Percentiles rank a stretch among this genome's conserved stretches.
phyloP scores from a whole-genome alignment of 768 basidiomycete species.

The Serpula lacrymans region DNA sequence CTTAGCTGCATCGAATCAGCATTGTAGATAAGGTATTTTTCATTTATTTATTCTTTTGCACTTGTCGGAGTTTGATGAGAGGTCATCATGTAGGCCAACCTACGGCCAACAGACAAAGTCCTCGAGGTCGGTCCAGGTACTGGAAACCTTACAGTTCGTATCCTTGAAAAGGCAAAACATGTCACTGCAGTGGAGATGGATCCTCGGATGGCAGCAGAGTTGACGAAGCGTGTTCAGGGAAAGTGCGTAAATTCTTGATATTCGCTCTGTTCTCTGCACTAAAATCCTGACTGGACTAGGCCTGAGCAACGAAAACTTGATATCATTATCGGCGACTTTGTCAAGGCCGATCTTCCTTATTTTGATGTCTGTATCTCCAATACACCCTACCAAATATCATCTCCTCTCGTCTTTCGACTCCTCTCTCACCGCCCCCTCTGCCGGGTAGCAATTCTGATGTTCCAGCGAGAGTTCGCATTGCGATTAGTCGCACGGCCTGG shows the following conservation, averaged over 20 bases:
- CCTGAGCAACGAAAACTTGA: conserved; percentile 95
- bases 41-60: not conserved
- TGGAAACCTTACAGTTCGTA: conserved; percentile 92
- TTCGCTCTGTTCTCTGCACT: not conserved
- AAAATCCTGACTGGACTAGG: conserved; percentile 37
- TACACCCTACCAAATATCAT: conserved; percentile 99
- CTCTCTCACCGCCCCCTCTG: conserved; percentile 94
- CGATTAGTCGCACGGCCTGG: conserved; percentile 85
- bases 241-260: conserved; percentile 60
- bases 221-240: conserved; percentile 96
- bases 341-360: conserved; percentile 96
- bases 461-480: conserved; percentile 97
- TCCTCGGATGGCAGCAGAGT: conserved; percentile 97
- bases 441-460: conserved; percentile 97
- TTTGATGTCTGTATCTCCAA: conserved; percentile 99
- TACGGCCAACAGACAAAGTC: conserved; percentile 92
- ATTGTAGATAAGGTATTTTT: conserved; percentile 58
- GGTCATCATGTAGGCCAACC: conserved; percentile 73
- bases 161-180: conserved; percentile 89
- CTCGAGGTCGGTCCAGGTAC: conserved; percentile 98
- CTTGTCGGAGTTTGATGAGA: no score
- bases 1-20: conserved; percentile 29
- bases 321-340: conserved; percentile 95
- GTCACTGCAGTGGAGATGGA: conserved; percentile 97
- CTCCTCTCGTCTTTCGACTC: conserved; percentile 93